phyloP scores from a whole-genome alignment of 1,284 basidiomycete species.

The Ustilago nuda region DNA sequence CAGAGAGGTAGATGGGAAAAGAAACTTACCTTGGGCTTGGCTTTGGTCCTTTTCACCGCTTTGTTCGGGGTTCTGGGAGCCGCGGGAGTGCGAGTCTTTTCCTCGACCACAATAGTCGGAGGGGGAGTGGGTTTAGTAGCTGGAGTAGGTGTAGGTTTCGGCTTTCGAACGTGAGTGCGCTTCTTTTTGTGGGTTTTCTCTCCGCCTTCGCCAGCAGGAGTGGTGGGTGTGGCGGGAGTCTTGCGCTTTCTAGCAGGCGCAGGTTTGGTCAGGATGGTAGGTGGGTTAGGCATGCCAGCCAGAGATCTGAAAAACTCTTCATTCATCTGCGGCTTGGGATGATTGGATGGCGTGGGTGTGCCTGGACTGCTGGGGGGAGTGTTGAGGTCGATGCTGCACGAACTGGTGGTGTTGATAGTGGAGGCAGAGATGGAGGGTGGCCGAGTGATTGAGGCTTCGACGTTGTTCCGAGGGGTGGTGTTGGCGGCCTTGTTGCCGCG shows the following conservation, averaged over 20 bases:
- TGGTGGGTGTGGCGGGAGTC: not conserved
- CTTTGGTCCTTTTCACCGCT: not conserved
- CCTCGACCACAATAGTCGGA: not conserved
- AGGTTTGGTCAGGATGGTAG: slow-evolving; percentile 7
- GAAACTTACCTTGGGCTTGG: slow-evolving; percentile 7
- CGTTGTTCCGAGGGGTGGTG: not conserved
- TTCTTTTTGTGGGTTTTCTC: slow-evolving; percentile 18
- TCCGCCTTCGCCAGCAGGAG: not conserved
- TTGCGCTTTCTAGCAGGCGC: slow-evolving; percentile 15
- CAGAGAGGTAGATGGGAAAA: not conserved
- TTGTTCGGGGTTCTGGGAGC: not conserved
- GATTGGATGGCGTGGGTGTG: not conserved
- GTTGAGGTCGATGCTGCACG: not conserved
- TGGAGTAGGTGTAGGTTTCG: not conserved
- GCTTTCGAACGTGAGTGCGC: slow-evolving; percentile 5
- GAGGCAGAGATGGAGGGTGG: not conserved
- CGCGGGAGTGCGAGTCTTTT: not conserved
- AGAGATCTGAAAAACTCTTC: not conserved
- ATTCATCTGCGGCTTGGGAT: not conserved
- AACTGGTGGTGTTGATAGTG: not conserved
- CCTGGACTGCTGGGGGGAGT: not conserved
- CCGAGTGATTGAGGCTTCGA: not conserved
- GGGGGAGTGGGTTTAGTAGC: not conserved
- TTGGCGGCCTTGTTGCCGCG: not conserved
- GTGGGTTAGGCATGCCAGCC: slow-evolving; percentile 3